A percentile compares a stretch with the other conserved stretches of the same genome.
These are phyloP conservation scores for Lumnitzera littorea DNA, from an alignment of 345 rosid species.

Conservation along the genomic window DNA sequence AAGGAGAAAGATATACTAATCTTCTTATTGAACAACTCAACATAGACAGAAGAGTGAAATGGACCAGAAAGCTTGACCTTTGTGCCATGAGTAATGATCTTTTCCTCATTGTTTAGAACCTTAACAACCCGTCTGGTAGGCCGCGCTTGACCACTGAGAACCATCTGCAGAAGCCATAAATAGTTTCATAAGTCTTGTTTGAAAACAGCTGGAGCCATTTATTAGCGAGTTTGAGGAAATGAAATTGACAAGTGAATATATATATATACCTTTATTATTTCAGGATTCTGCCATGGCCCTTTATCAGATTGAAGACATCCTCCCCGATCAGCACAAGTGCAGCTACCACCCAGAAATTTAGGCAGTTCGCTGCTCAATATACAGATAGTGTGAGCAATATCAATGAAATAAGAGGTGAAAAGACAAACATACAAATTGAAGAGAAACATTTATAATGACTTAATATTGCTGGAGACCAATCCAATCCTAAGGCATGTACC, in stretches of 20 bases:
- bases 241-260: no score
- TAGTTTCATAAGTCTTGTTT: neutral
- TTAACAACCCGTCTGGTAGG: neutral
- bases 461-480: neutral
- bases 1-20: no score
- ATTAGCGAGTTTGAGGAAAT: no score
- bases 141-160: constrained; percentile 58
- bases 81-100: no score
- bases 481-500: constrained; percentile 22
- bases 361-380: constrained; percentile 63
- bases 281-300: constrained; percentile 87
- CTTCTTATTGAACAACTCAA: no score
- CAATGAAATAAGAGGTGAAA: neutral
- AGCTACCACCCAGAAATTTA: constrained; percentile 82
- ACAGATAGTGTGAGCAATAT: neutral
- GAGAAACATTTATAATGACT: neutral
- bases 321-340: constrained; percentile 78
- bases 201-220: no score
- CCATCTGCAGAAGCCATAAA: constrained; percentile 48
- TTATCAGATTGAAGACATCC: constrained; percentile 93
- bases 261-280: constrained; percentile 51
- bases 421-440: neutral
- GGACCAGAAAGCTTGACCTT: no score
- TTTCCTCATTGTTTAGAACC: no score
- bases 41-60: no score